Evolutionary conservation across 2,329 filamentous ascomycete genomes (phyloP).

Genomic region (Exserohilum rostratum): DNA sequence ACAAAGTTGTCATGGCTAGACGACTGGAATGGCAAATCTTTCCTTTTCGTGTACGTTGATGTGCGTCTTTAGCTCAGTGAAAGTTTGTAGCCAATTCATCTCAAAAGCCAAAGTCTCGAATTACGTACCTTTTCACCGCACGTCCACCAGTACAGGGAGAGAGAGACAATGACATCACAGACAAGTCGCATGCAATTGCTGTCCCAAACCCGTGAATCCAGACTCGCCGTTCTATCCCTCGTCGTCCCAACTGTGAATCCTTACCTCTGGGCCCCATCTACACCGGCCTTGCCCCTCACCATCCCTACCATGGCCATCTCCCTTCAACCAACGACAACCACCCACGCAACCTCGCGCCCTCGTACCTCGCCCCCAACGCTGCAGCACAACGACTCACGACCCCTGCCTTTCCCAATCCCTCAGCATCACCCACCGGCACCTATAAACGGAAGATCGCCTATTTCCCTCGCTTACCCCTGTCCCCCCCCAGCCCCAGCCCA

Average conservation of each 20-base stretch:
- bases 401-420: background rate
- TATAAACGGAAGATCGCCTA: constrained; percentile 2
- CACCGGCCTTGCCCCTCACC: background rate
- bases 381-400: background rate
- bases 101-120: no score
- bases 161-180: background rate
- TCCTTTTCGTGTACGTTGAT: no score
- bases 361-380: background rate
- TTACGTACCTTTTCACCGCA: no score
- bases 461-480: constrained; percentile 1
- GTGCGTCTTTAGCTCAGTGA: no score
- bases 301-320: no score
- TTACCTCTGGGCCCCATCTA: background rate
- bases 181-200: background rate
- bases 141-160: no score
- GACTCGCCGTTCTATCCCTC: no score
- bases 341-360: background rate
- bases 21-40: no score
- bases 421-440: background rate
- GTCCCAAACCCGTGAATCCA: no score
- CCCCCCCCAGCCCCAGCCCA: background rate
- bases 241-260: background rate
- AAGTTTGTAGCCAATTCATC: no score
- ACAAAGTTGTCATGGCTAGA: no score
- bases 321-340: background rate